phyloP scores from a whole-genome alignment of 176 grass and related monocot species.

The Themeda triandra region DNA sequence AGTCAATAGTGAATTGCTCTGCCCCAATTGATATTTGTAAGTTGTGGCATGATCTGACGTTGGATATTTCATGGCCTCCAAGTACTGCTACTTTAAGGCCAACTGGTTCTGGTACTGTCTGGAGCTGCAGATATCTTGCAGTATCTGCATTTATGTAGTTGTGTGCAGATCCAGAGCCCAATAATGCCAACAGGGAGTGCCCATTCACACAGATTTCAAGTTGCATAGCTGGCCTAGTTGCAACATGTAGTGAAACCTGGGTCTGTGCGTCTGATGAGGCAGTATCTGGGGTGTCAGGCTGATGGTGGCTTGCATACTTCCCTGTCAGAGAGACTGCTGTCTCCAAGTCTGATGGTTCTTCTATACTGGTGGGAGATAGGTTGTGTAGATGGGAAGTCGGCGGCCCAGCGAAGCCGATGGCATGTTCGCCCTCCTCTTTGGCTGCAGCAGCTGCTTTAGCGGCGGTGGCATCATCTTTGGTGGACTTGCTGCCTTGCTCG shows the following conservation, averaged over 20 bases:
- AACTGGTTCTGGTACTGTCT: neutral
- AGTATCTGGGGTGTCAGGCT: neutral
- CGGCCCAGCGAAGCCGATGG: no score
- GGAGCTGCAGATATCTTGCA: neutral
- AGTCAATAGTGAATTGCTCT: neutral
- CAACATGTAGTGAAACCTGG: neutral
- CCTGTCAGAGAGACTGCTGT: neutral
- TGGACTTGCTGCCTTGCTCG: no score
- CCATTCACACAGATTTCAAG: neutral
- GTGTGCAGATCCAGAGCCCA: neutral
- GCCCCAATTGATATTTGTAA: neutral
- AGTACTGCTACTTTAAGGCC: neutral
- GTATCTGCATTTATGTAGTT: neutral
- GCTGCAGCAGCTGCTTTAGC: no score
- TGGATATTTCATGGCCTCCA: neutral
- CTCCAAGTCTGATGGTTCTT: neutral
- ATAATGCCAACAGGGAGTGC: neutral
- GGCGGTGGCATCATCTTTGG: no score
- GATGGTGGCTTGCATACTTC: neutral
- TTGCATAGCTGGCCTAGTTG: neutral
- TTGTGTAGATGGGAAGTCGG: neutral
- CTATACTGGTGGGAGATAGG: neutral
- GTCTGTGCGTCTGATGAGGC: neutral
- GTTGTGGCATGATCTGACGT: neutral
- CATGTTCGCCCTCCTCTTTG: no score